phyloP scores from a whole-genome alignment of 164 flowering plant species.

The Nelumbo lutea region DNA sequence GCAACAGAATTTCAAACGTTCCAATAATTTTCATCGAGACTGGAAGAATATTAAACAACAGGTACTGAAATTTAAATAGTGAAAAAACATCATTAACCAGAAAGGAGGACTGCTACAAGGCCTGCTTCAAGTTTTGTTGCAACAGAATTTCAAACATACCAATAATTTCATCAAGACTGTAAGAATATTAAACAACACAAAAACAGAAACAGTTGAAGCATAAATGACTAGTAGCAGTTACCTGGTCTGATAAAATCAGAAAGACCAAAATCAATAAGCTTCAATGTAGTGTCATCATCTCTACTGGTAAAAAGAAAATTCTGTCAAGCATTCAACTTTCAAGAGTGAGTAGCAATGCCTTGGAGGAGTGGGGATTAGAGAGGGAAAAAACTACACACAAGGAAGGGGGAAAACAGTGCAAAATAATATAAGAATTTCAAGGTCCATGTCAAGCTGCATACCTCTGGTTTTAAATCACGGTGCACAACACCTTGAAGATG shows the following conservation, averaged over 20 bases:
- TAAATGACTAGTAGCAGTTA: slow-evolving; percentile 18
- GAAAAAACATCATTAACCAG: background rate
- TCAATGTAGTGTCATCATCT: slow-evolving; percentile 86
- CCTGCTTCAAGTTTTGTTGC: background rate
- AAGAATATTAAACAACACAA: background rate
- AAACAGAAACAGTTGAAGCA: background rate
- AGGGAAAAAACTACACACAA: background rate
- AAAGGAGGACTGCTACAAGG: background rate
- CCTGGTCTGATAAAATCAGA: slow-evolving; percentile 93
- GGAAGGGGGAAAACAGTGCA: background rate
- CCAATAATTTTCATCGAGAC: background rate
- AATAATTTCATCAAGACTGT: background rate
- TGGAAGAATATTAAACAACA: background rate
- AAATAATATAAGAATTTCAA: background rate
- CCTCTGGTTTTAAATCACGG: slow-evolving; percentile 93
- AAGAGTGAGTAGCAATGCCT: slow-evolving; percentile 1
- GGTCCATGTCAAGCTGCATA: slow-evolving; percentile 11
- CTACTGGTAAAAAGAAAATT: slow-evolving; percentile 86
- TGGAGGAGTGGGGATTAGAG: background rate
- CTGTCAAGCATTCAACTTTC: slow-evolving; percentile 36
- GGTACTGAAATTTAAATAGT: background rate
- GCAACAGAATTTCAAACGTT: too few relatives aligned
- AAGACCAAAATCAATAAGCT: slow-evolving; percentile 97
- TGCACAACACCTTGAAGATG: slow-evolving; percentile 96
- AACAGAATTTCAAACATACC: too few relatives aligned